phyloP scores from a whole-genome alignment of 2,329 filamentous ascomycete genomes.

The Basipetospora chlamydospora region DNA sequence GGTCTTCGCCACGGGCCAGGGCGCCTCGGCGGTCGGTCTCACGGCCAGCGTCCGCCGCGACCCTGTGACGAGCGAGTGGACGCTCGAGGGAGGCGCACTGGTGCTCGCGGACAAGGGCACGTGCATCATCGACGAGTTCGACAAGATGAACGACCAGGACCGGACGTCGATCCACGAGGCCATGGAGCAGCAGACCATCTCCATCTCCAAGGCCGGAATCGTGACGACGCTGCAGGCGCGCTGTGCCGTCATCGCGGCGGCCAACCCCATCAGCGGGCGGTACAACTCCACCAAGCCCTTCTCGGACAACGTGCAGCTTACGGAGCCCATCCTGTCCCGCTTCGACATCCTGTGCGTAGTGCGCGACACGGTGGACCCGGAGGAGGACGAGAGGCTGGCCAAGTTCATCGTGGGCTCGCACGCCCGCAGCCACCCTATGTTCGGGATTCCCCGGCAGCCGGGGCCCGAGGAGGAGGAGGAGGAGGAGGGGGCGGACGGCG shows the following conservation, averaged over 20 bases:
- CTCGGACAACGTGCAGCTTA: conserved; percentile 94
- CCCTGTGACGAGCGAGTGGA: conserved; percentile 64
- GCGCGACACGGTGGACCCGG: conserved; percentile 84
- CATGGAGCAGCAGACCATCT: conserved; percentile 79
- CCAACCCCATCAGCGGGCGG: conserved; percentile 94
- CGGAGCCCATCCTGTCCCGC: conserved; percentile 83
- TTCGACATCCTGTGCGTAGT: conserved; percentile 97
- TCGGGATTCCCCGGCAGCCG: too few species aligned
- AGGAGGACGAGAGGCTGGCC: conserved; percentile 72
- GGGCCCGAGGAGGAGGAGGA: conserved; percentile 38
- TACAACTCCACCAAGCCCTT: conserved; percentile 95
- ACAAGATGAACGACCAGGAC: conserved; percentile 72
- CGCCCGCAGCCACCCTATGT: conserved; percentile 81
- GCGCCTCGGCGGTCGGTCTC: conserved; percentile 67
- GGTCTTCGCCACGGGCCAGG: conserved; percentile 70
- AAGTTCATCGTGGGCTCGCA: conserved; percentile 90
- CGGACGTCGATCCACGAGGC: conserved; percentile 75
- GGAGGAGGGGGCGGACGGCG: conserved; percentile 35
- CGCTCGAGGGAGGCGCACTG: conserved; percentile 65
- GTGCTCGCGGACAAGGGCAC: conserved; percentile 70
- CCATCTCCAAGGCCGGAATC: conserved; percentile 81
- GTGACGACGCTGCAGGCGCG: conserved; percentile 92
- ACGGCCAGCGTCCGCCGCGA: conserved; percentile 72
- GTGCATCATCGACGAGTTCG: conserved; percentile 75
- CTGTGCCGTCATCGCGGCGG: conserved; percentile 89